These are phyloP conservation scores for Bipolaris sorokiniana DNA, from an alignment of 2,329 filamentous ascomycete genomes.

Conservation along the genomic window DNA sequence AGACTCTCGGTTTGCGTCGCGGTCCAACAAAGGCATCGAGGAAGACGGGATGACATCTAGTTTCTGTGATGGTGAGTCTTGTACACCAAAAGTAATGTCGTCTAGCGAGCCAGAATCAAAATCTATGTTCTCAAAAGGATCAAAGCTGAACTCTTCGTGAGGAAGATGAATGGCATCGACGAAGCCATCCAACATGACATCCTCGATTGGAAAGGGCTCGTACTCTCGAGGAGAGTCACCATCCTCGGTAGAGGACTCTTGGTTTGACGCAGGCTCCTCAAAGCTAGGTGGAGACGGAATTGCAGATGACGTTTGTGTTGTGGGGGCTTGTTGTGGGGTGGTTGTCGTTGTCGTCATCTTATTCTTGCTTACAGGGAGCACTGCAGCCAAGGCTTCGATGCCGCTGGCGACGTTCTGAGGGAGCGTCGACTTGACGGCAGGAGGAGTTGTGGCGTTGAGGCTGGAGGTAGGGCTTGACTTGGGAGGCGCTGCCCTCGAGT, in stretches of 20 bases:
- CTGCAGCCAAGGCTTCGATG: slow-evolving; percentile 47
- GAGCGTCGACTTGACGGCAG: slow-evolving; percentile 22
- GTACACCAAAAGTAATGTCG: slow-evolving; percentile 28
- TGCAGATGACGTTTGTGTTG: slow-evolving; percentile 27
- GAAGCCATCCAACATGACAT: slow-evolving; percentile 35
- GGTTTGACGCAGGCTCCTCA: slow-evolving; percentile 25
- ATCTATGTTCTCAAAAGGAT: slow-evolving; percentile 36
- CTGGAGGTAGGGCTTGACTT: slow-evolving; percentile 20
- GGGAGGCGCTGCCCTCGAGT: slow-evolving; percentile 30
- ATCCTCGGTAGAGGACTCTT: slow-evolving; percentile 36
- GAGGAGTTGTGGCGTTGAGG: slow-evolving; percentile 13
- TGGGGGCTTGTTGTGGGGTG: slow-evolving; percentile 14
- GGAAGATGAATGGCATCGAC: slow-evolving; percentile 29
- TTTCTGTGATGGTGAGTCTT: slow-evolving; percentile 23
- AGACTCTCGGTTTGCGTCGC: slow-evolving; percentile 26
- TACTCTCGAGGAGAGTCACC: slow-evolving; percentile 32
- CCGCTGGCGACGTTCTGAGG: slow-evolving; percentile 41
- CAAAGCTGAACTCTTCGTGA: slow-evolving; percentile 35
- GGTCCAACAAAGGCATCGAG: slow-evolving; percentile 20
- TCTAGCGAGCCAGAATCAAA: slow-evolving; percentile 32
- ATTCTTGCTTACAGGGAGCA: slow-evolving; percentile 41
- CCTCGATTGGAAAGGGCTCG: slow-evolving; percentile 36
- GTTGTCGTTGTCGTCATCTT: slow-evolving; percentile 21
- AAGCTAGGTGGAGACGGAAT: slow-evolving; percentile 26
- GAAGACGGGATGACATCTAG: slow-evolving; percentile 23